phyloP scores from a whole-genome alignment of 805 yeast species.

The Saccharomyces jurei region DNA sequence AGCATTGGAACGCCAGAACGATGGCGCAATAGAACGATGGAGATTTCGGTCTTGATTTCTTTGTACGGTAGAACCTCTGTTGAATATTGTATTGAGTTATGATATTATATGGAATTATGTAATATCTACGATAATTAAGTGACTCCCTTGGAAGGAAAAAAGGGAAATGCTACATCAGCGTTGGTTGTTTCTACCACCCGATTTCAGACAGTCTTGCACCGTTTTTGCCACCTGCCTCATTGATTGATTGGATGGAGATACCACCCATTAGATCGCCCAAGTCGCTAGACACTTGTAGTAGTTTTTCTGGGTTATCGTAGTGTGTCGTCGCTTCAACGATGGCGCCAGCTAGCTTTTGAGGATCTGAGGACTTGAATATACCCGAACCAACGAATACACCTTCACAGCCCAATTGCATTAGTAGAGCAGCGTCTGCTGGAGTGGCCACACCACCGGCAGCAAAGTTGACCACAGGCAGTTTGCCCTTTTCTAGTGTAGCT shows the following conservation, averaged over 20 bases:
- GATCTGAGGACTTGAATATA: slow-evolving; percentile 64
- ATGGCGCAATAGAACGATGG: background rate
- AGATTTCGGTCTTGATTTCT: background rate
- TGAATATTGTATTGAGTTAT: background rate
- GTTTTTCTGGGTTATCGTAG: slow-evolving; percentile 49
- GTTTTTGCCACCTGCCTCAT: slow-evolving; percentile 32
- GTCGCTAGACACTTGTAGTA: slow-evolving; percentile 59
- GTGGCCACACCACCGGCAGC: slow-evolving; percentile 89
- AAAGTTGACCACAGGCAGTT: slow-evolving; percentile 74
- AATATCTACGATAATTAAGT: background rate
- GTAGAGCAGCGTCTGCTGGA: slow-evolving; percentile 79
- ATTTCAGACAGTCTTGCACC: slow-evolving; percentile 35
- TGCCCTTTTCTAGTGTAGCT: slow-evolving; percentile 39
- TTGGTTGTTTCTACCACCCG: slow-evolving; percentile 39
- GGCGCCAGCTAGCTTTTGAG: slow-evolving; percentile 64
- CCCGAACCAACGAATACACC: slow-evolving; percentile 77
- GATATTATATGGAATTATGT: background rate
- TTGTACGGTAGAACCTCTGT: background rate
- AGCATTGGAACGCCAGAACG: background rate
- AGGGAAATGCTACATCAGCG: background rate
- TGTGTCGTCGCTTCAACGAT: slow-evolving; percentile 75
- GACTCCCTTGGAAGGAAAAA: background rate
- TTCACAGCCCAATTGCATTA: slow-evolving; percentile 75
- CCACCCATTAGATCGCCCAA: slow-evolving; percentile 76
- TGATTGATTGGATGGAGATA: slow-evolving; percentile 46